Percentiles rank a stretch among this genome's conserved stretches.
These are phyloP conservation scores for Thermoascus crustaceus DNA, from an alignment of 2,329 filamentous ascomycete genomes.

Conservation along the genomic window DNA sequence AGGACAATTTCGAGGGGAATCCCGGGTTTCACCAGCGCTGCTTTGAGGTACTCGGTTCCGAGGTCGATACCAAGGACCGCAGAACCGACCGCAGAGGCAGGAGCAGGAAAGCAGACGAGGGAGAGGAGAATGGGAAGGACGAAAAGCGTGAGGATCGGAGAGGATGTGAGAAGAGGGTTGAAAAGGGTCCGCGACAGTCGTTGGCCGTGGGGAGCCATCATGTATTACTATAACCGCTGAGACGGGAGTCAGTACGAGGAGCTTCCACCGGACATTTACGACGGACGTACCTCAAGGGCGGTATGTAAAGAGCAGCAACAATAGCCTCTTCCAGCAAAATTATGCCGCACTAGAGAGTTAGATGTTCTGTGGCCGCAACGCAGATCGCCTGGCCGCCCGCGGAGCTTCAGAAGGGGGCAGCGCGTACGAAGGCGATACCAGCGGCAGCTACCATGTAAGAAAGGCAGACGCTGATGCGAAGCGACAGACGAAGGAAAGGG, in stretches of 20 bases:
- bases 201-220: conserved; percentile 25
- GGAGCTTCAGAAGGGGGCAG: no score
- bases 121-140: conserved; percentile 45
- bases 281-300: background rate
- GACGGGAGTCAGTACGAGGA: background rate
- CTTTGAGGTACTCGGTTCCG: conserved; percentile 95
- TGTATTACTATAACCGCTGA: background rate
- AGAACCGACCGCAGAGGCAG: conserved; percentile 54
- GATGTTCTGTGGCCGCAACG: no score
- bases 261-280: background rate
- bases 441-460: no score
- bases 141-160: conserved; percentile 34
- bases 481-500: background rate
- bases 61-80: conserved; percentile 89
- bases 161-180: conserved; percentile 11
- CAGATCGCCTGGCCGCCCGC: no score
- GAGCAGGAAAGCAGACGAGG: conserved; percentile 47
- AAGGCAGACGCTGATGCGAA: background rate
- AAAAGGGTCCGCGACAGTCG: conserved; percentile 16
- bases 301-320: conserved; percentile 8
- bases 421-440: no score
- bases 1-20: conserved; percentile 96
- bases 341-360: no score
- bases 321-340: no score
- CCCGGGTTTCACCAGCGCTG: conserved; percentile 88